Evolutionary conservation across 345 rosid genomes (phyloP), one percentile per base, ranked within the genome.

Genomic region (rapeseed (Brassica napus)): DNA sequence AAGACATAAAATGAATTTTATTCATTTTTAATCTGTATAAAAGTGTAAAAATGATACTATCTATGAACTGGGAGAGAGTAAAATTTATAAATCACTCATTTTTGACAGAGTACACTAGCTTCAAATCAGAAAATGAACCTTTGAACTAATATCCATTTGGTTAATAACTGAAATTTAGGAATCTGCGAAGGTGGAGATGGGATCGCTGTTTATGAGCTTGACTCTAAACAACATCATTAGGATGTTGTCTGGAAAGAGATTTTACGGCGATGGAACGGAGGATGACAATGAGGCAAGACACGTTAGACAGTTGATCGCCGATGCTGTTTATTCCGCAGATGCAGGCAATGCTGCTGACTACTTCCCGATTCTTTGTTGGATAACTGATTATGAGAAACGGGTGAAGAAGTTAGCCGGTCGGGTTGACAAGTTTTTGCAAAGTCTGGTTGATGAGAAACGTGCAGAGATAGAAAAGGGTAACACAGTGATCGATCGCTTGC

Each of bases 401-500:
- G 6, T 77, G 11, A 61, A 59, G 8, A 47, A 14, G 34, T 9
- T 28, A 1, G 79, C 69, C 0, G 15, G 71, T 67, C 77, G 47
- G 4, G 1, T 73, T 1, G 92, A 91, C 42, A 15, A 4, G 4
- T 83, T 91, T 49, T 39, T 79, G 76, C 90, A 88, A 37, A 71
- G 77, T 3, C 60, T 89, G 24, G 74, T 91, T 15, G 85, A 88
- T 28, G 86, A 85, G 67, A 73, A 77, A 35, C 79, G 87, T 26
- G 57, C 5, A 0, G 58, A 64, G 8, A 57, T 54, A 62, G 76
- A 60, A 71, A 81, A 42, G 49, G 59, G 49, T 4, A 73, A 81
- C 44, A 83, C 76, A 0, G 74, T 86, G 88, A 85, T 92, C 5
- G 74, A 83, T 79, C 93, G 86, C 65, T 70, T 92, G 11, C 89